A percentile compares a stretch with the other conserved stretches of the same genome.
phyloP scores from a whole-genome alignment of 2,329 filamentous ascomycete genomes.

The Fragosphaeria purpurea region DNA sequence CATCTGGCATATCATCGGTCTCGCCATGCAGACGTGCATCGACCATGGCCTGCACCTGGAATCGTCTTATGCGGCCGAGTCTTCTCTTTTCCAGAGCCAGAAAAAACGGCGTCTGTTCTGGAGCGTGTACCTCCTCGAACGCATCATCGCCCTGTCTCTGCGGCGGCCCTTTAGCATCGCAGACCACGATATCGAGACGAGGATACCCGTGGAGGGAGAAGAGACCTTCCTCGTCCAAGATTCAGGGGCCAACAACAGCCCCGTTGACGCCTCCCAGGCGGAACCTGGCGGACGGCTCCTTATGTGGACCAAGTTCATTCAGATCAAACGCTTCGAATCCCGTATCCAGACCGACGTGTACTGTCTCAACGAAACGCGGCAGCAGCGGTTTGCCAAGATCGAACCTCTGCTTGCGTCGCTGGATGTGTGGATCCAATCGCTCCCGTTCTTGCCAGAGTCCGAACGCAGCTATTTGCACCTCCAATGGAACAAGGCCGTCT shows the following conservation, averaged over 20 bases:
- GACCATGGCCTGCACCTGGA: conserved; percentile 37
- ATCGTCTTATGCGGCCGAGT: neutral
- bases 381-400: conserved; percentile 33
- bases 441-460: neutral
- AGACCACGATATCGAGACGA: conserved; percentile 32
- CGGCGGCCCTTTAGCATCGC: conserved; percentile 40
- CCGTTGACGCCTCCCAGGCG: no score
- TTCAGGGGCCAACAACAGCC: no score
- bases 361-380: conserved; percentile 33
- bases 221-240: no score
- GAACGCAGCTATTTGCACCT: conserved; percentile 31
- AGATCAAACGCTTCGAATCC: conserved; percentile 36
- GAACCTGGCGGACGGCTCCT: no score
- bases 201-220: conserved; percentile 20
- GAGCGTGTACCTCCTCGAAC: conserved; percentile 40
- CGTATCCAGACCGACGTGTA: conserved; percentile 42
- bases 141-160: conserved; percentile 38
- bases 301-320: conserved; percentile 22
- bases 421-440: conserved; percentile 28
- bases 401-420: conserved; percentile 33
- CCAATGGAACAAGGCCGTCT: conserved; percentile 38
- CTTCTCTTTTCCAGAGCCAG: neutral
- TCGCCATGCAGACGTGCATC: conserved; percentile 42
- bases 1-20: conserved; percentile 44
- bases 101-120: conserved; percentile 35